Percentiles rank a stretch among this genome's conserved stretches.
Conservation (phyloP, 75 land plant genomes). For the Pinus tabuliformis region DNA sequence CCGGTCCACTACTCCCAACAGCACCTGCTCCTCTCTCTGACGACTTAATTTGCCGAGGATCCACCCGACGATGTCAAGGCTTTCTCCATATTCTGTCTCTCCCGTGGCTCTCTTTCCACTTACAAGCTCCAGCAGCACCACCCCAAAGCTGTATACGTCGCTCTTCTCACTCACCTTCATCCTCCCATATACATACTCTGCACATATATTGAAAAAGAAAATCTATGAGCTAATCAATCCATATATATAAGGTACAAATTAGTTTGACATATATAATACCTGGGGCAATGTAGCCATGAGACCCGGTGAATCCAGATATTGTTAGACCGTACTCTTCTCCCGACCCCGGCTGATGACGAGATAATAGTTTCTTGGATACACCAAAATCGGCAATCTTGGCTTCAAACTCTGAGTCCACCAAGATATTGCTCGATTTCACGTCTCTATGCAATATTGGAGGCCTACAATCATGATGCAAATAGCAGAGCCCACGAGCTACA, state of each 20-base stretch:
- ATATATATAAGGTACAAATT: slow-evolving; percentile 19
- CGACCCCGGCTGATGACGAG: not conserved
- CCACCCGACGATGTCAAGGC: slow-evolving; percentile 35
- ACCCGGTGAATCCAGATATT: not conserved
- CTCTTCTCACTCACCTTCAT: slow-evolving; percentile 27
- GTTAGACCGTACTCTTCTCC: not conserved
- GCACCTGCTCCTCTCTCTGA: not conserved
- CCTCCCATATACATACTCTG: slow-evolving; percentile 32
- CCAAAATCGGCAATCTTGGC: slow-evolving; percentile 69
- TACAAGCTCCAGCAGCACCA: slow-evolving; percentile 40
- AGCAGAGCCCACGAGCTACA: slow-evolving; percentile 36
- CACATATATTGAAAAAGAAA: not conserved
- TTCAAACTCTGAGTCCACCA: slow-evolving; percentile 39
- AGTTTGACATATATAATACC: not conserved
- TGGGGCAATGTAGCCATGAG: not conserved
- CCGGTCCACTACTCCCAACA: not conserved
- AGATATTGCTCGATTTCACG: slow-evolving; percentile 49
- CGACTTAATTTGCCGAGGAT: too few species aligned
- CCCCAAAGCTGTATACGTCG: slow-evolving; percentile 51
- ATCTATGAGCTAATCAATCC: slow-evolving; percentile 2
- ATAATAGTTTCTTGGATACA: slow-evolving; percentile 18
- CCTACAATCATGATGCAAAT: slow-evolving; percentile 55
- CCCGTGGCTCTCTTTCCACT: slow-evolving; percentile 24
- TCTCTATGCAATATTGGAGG: slow-evolving; percentile 56
- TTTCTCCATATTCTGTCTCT: slow-evolving; percentile 25